These are phyloP conservation scores for Botryotinia globosa DNA, from an alignment of 2,329 filamentous ascomycete genomes.

Conservation along the genomic window DNA sequence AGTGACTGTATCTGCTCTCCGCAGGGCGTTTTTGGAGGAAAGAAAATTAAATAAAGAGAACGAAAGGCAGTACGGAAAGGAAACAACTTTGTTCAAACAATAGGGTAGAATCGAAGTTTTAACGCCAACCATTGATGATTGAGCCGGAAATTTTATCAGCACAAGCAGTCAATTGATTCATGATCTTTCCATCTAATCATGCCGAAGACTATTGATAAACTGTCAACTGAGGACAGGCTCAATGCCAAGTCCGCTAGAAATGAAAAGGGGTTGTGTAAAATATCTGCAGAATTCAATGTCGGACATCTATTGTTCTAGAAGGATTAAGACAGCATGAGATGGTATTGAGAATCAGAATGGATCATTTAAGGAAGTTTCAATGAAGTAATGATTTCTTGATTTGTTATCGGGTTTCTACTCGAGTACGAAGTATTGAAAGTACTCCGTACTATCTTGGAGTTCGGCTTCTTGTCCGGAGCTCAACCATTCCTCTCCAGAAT, in stretches of 20 bases:
- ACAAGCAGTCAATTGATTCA: no score
- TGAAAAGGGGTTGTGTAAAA: background rate
- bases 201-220: background rate
- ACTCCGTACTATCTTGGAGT: background rate
- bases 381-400: background rate
- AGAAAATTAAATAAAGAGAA: no score
- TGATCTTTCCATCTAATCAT: background rate
- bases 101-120: no score
- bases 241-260: background rate
- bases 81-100: no score
- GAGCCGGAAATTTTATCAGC: no score
- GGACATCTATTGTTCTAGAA: background rate
- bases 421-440: background rate
- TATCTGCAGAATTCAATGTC: background rate
- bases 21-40: no score
- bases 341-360: background rate
- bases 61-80: no score
- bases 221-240: background rate
- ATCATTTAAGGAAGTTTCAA: no score
- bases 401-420: background rate
- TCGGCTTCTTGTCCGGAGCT: background rate
- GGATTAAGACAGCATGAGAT: background rate
- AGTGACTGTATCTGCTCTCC: no score
- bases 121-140: no score
- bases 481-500: background rate